Evolutionary conservation across 805 yeast species (phyloP).

Genomic region (Candida awuae): DNA sequence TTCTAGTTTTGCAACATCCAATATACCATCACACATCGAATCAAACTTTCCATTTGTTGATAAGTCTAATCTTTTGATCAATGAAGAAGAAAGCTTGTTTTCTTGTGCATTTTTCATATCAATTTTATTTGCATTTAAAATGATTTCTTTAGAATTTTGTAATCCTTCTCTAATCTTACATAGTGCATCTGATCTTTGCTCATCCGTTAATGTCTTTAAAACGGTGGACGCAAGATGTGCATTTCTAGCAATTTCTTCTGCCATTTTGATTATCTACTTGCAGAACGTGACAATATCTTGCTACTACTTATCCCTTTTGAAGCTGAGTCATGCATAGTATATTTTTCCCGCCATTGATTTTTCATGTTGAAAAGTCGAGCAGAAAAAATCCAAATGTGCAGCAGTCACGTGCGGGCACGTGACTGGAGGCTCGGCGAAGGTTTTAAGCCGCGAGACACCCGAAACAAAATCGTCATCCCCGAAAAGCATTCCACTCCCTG

Average conservation of each 20-base stretch:
- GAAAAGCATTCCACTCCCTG: too few species aligned
- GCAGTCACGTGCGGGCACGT: too few species aligned
- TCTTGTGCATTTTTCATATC: conserved; percentile 67
- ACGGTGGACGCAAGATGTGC: conserved; percentile 81
- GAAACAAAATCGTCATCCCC: too few species aligned
- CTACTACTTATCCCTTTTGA: too few species aligned
- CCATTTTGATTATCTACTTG: conserved; percentile 29
- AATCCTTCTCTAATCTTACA: conserved; percentile 66
- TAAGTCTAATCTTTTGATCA: conserved; percentile 79
- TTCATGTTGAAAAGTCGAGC: too few species aligned
- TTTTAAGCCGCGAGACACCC: too few species aligned
- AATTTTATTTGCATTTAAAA: conserved; percentile 61
- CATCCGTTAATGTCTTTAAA: conserved; percentile 69
- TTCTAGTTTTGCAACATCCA: conserved; percentile 80
- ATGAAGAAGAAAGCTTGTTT: conserved; percentile 56
- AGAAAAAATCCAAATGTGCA: too few species aligned
- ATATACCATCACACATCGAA: conserved; percentile 87
- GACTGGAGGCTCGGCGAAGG: too few species aligned
- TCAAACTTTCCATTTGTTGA: conserved; percentile 80
- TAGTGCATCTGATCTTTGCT: conserved; percentile 66
- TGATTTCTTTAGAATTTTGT: conserved; percentile 45
- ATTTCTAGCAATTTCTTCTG: conserved; percentile 68
- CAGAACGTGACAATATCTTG: too few species aligned
- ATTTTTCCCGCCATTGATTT: too few species aligned
- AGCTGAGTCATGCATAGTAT: not conserved